Percentiles rank a stretch among this genome's conserved stretches.
Conservation (phyloP, 306 rosid genomes). For the apple (Malus domestica) region ASM211411v1 NC_041802.1:31860501-31861000, state of each 20-base stretch:
- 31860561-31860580: constrained; percentile 62
- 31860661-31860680: constrained; percentile 61
- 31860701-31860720: constrained; percentile 72
- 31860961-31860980: not conserved
- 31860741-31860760: constrained; percentile 31
- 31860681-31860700: constrained; percentile 79
- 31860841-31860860: constrained; percentile 62
- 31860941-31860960: not conserved
- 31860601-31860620: not conserved
- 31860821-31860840: constrained; percentile 49
- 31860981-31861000: not conserved
- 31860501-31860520: constrained; percentile 79
- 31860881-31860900: constrained; percentile 71
- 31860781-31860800: constrained; percentile 46
- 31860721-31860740: constrained; percentile 62
- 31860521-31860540: constrained; percentile 49
- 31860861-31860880: constrained; percentile 74
- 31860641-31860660: not conserved
- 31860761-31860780: constrained; percentile 27
- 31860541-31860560: constrained; percentile 60
- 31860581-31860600: constrained; percentile 38
- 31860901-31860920: constrained; percentile 64
- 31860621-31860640: constrained; percentile 1
- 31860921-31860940: not conserved
- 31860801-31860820: constrained; percentile 60